Evolutionary conservation across 2,329 filamentous ascomycete species (phyloP).

Genomic region (Neofusicoccum umdonicola): DNA sequence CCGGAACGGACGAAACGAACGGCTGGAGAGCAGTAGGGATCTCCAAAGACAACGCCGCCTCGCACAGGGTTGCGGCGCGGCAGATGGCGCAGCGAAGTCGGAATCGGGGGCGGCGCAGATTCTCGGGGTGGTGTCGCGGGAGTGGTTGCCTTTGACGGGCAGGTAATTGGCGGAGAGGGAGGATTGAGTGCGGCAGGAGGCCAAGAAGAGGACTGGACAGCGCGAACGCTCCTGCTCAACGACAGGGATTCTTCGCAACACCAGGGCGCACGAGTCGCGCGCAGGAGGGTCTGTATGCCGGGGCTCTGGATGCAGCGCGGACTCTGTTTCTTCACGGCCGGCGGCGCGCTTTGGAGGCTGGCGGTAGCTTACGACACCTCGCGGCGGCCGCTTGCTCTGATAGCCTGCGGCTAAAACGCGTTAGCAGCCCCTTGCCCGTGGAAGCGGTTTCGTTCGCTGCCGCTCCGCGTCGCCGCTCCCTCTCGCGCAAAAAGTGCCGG

Average conservation of each 20-base stretch:
- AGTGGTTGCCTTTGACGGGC: slow-evolving; percentile 6
- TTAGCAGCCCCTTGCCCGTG: slow-evolving; percentile 16
- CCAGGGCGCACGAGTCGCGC: slow-evolving; percentile 9
- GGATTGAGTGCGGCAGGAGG: slow-evolving; percentile 17
- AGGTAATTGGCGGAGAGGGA: slow-evolving; percentile 17
- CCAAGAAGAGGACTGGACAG: slow-evolving; percentile 11
- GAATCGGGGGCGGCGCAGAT: not conserved
- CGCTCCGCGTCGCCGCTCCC: not conserved
- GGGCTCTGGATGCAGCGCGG: not conserved
- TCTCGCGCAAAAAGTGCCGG: slow-evolving; percentile 2
- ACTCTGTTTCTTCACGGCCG: slow-evolving; percentile 5
- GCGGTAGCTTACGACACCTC: slow-evolving; percentile 13
- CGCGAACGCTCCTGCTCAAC: slow-evolving; percentile 17
- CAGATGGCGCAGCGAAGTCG: not conserved
- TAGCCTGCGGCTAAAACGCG: slow-evolving; percentile 14
- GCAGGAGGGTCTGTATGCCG: not conserved
- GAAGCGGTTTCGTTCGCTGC: not conserved
- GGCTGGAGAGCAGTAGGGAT: not conserved
- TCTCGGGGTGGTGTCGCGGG: not conserved
- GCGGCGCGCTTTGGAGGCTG: not conserved
- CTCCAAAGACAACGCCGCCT: not conserved
- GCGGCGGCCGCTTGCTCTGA: not conserved
- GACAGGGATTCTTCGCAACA: slow-evolving; percentile 15
- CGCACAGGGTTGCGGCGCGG: not conserved
- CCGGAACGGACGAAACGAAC: slow-evolving; percentile 12